These are phyloP conservation scores for Aspergillus leporis DNA, from an alignment of 495 filamentous ascomycete genomes.

Conservation along the genomic window DNA sequence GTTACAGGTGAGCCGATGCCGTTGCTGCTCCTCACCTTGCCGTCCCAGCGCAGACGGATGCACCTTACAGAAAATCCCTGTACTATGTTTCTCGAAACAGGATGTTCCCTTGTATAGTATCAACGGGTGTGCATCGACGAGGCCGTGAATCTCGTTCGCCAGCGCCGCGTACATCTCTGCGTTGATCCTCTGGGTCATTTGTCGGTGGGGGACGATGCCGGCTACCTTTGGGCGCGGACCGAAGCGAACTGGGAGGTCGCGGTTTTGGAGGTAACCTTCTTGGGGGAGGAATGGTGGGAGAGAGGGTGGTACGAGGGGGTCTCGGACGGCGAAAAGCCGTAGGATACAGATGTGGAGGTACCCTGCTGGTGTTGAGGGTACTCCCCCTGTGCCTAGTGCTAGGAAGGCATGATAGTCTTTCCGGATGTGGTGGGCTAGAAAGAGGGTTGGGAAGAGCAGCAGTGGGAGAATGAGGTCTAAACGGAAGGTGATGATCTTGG, in stretches of 20 bases:
- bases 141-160: constrained; percentile 45
- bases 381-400: constrained; percentile 77
- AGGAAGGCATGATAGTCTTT: constrained; percentile 78
- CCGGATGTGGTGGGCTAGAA: constrained; percentile 57
- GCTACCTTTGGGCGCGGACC: constrained; percentile 64
- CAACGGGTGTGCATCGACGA: constrained; percentile 48
- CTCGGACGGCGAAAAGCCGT: constrained; percentile 44
- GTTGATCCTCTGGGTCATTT: constrained; percentile 64
- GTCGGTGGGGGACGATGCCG: constrained; percentile 80
- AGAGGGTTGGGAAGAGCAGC: constrained; percentile 48
- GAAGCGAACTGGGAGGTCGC: constrained; percentile 56
- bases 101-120: constrained; percentile 63
- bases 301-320: constrained; percentile 34
- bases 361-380: constrained; percentile 68
- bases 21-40: neutral
- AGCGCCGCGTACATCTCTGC: constrained; percentile 53
- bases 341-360: constrained; percentile 69
- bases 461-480: constrained; percentile 14
- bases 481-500: neutral
- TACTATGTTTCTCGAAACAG: constrained; percentile 78
- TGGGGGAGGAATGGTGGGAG: constrained; percentile 38
- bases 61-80: constrained; percentile 62
- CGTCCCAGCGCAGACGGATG: neutral
- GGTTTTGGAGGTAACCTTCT: constrained; percentile 42
- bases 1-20: constrained; percentile 42